phyloP scores from a whole-genome alignment of 1,139 yeast species.

The Wickerhamiella pararugosa region DNA sequence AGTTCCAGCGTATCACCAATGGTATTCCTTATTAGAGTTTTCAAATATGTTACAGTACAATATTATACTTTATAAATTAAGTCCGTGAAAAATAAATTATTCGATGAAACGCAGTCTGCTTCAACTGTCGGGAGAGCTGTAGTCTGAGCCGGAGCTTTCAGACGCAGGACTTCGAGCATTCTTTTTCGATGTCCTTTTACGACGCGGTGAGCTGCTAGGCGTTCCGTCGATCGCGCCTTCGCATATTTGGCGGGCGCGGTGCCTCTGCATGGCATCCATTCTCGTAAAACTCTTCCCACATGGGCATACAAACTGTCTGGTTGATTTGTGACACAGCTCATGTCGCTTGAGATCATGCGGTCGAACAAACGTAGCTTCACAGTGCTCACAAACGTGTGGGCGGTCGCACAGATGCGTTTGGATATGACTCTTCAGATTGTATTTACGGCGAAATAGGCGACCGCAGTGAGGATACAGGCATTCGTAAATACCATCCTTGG shows the following conservation, averaged over 20 bases:
- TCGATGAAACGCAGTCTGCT: not conserved
- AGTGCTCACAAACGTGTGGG: slow-evolving; percentile 53
- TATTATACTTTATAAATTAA: not conserved
- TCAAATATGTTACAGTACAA: not conserved
- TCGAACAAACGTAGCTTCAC: slow-evolving; percentile 56
- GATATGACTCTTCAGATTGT: slow-evolving; percentile 91
- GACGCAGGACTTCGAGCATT: slow-evolving; percentile 5
- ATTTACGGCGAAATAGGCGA: slow-evolving; percentile 72
- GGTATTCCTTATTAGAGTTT: slow-evolving; percentile 69
- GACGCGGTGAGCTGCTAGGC: slow-evolving; percentile 22
- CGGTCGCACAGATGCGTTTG: slow-evolving; percentile 94
- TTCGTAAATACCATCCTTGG: slow-evolving; percentile 48
- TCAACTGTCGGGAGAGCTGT: not conserved
- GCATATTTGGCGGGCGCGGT: slow-evolving; percentile 65
- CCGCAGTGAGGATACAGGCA: slow-evolving; percentile 74
- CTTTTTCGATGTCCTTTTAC: slow-evolving; percentile 20
- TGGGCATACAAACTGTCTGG: slow-evolving; percentile 59
- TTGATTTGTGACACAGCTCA: slow-evolving; percentile 63
- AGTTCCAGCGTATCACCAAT: slow-evolving; percentile 88
- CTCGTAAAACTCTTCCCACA: slow-evolving; percentile 90
- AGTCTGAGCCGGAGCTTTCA: not conserved
- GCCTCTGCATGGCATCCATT: slow-evolving; percentile 77
- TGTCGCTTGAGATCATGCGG: slow-evolving; percentile 93
- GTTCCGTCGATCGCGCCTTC: slow-evolving; percentile 37
- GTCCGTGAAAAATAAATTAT: slow-evolving; percentile 26